Evolutionary conservation across 2,329 filamentous ascomycete genomes (phyloP).

Genomic region (Dothideomycetes sp.): DNA sequence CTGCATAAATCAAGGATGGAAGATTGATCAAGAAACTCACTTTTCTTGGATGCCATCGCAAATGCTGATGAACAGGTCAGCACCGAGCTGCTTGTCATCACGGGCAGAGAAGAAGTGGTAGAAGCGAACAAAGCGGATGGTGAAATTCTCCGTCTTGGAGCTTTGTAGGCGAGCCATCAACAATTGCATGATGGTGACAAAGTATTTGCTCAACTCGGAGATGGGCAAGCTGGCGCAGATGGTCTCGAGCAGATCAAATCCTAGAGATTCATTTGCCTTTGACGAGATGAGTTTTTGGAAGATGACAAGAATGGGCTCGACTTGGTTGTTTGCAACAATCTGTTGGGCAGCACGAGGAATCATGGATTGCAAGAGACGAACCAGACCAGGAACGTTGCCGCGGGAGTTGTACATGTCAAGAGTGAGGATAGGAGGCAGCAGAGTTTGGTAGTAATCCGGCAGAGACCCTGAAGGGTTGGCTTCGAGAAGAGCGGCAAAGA

Average conservation of each 20-base stretch:
- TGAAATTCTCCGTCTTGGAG: conserved; percentile 74
- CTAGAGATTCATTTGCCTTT: conserved; percentile 76
- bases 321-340: conserved; percentile 68
- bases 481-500: conserved; percentile 84
- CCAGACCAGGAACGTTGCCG: conserved; percentile 86
- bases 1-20: not conserved
- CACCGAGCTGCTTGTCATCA: conserved; percentile 72
- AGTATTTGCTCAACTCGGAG: conserved; percentile 68
- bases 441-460: conserved; percentile 67
- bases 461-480: conserved; percentile 70
- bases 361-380: conserved; percentile 73
- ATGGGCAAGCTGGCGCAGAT: conserved; percentile 64
- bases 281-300: conserved; percentile 81
- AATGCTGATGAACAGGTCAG: conserved; percentile 82
- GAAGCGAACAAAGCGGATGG: conserved; percentile 81
- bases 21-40: conserved; percentile 36
- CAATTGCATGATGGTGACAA: conserved; percentile 68
- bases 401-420: conserved; percentile 83
- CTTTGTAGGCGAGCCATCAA: conserved; percentile 65
- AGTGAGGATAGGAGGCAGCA: conserved; percentile 69
- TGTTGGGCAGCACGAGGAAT: conserved; percentile 65
- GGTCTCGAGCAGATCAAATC: conserved; percentile 82
- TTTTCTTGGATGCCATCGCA: conserved; percentile 71
- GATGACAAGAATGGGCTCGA: conserved; percentile 84
- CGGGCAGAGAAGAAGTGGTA: conserved; percentile 83